Base-by-base conservation (phyloP, 2,329 filamentous ascomycete species). In the Fusarium kyushuense region DNA sequence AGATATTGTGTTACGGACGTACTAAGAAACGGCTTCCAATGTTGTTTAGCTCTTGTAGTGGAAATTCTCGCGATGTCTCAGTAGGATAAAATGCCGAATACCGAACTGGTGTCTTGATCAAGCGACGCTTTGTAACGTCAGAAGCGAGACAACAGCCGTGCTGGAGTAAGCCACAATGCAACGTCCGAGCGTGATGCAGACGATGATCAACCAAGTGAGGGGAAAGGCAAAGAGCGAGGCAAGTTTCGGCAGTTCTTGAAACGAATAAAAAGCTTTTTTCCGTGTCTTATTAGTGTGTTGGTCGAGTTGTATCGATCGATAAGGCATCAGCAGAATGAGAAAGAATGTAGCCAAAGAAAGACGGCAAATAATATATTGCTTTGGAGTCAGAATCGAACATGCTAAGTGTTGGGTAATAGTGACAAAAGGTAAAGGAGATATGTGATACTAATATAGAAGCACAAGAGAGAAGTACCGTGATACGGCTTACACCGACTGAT, bases 111-210 rank as follows among this genome's bases (percentile, higher is more conserved):
- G 46, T 59, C 61, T 59, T 64, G 30, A 35, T 65, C 53, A 64
- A 65, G 53, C 60, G 53, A 64, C 17, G 46, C 60, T 23, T 40
- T 64, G 61, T 65, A 63, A 65, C 41, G 52, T 52, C 13, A 35
- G 45, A 47, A 42, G 21, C 46, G 46, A 65, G 36, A 47, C 45
- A 47, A 49, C 21, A 27, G 27, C 29, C 7, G 35, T 46, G 30
- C 23, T 13, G 30, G 13, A 63, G 52, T 27, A 59, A 65, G 53
- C 61, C 61, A 64, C 60, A 59, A 48, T 64, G 60, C 46, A 59
- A 65, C 61, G 40, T 59, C 40, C 32, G 40, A 61, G 29, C 27
- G 29, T 23, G 32, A 48, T 33, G 19, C 36, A 60, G 41, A 43
- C 40, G 35, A 51, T 11, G 58, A 42, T 35, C 8, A 29, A 61